Evolutionary conservation across 2,329 filamentous ascomycete species (phyloP).

Genomic region (Phyllosticta capitalensis): DNA sequence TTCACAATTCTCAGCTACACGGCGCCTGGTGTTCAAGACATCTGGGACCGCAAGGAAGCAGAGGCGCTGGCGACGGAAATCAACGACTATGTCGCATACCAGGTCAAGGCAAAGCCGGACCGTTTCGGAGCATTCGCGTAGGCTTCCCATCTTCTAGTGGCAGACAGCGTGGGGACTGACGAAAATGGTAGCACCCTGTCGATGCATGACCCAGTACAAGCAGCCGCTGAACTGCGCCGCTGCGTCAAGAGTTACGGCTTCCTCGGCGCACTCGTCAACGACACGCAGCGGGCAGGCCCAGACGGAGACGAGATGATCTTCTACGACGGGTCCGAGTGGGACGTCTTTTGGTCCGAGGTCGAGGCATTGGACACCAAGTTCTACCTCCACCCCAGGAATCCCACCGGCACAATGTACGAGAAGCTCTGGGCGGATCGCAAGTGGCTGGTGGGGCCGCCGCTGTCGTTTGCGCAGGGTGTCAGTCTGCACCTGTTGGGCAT

Average conservation of each 20-base stretch:
- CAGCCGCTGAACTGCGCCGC: conserved; percentile 21
- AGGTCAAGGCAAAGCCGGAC: conserved; percentile 33
- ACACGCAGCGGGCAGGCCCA: conserved; percentile 22
- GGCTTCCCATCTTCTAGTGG: neutral
- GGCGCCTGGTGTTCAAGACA: conserved; percentile 40
- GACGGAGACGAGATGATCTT: conserved; percentile 23
- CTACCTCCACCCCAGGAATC: conserved; percentile 26
- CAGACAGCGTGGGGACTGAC: neutral
- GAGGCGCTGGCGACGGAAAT: conserved; percentile 36
- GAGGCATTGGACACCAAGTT: conserved; percentile 25
- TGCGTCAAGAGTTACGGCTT: conserved; percentile 41
- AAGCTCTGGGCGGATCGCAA: conserved; percentile 22
- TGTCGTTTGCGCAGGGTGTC: conserved; percentile 34
- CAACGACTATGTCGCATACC: conserved; percentile 38
- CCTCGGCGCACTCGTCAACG: conserved; percentile 47
- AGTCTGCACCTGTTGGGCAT: conserved; percentile 39
- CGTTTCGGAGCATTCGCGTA: conserved; percentile 37
- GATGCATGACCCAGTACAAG: conserved; percentile 25
- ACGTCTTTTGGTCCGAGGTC: conserved; percentile 24
- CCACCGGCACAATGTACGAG: conserved; percentile 20
- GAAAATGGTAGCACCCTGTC: conserved; percentile 16
- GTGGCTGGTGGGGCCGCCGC: conserved; percentile 22
- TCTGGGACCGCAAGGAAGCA: conserved; percentile 36
- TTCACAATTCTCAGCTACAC: conserved; percentile 41
- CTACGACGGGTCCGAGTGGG: conserved; percentile 24